These are phyloP conservation scores for Suhomyces kilbournensis DNA, from an alignment of 805 yeast species.

Conservation along the genomic window DNA sequence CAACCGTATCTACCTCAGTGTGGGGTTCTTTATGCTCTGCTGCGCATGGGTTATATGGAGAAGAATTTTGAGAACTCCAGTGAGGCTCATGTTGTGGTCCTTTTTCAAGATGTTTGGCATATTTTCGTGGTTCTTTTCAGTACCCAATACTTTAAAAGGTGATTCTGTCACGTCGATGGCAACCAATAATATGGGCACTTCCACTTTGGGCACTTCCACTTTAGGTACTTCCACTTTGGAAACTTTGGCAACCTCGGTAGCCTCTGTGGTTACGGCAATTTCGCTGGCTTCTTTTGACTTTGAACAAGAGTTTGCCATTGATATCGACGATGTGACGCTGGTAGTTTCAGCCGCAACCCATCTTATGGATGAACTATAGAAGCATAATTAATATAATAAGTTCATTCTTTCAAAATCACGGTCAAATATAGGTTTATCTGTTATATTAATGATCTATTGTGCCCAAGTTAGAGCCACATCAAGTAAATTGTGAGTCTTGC, in stretches of 20 bases:
- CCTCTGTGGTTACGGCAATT: neutral
- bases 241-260: neutral
- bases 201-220: too few species aligned
- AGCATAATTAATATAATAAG: too few species aligned
- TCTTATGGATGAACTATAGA: constrained; percentile 1
- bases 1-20: constrained; percentile 45
- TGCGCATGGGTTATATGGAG: constrained; percentile 51
- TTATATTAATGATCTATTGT: too few species aligned
- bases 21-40: constrained; percentile 44
- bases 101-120: constrained; percentile 33
- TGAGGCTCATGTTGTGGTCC: constrained; percentile 45
- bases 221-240: too few species aligned
- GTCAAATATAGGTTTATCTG: too few species aligned
- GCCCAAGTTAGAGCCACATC: too few species aligned
- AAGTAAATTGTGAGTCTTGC: too few species aligned
- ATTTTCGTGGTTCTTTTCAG: constrained; percentile 10
- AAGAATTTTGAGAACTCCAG: constrained; percentile 45
- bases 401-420: too few species aligned
- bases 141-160: neutral
- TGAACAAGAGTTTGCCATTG: neutral
- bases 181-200: neutral
- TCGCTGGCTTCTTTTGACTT: neutral
- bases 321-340: neutral
- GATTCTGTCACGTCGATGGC: neutral
- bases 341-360: neutral